Evolutionary conservation across 1,284 basidiomycete genomes (phyloP).

Genomic region (Ceratobasidium theobromae): DNA sequence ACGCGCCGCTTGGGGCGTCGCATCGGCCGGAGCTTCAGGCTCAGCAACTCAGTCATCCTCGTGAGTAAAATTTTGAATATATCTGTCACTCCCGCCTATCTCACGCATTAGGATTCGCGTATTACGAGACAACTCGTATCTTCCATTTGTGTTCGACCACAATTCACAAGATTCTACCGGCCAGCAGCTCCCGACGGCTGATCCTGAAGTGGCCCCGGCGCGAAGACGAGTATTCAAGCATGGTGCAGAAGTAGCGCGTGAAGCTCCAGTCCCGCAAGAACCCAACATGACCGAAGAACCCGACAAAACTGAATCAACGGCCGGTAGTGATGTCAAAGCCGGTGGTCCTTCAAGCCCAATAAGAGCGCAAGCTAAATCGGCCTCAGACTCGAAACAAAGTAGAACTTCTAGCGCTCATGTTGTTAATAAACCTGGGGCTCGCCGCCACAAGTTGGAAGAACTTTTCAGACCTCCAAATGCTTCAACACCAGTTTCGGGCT

Average conservation of each 20-base stretch:
- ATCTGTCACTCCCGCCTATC: not conserved
- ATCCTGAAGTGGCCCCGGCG: not conserved
- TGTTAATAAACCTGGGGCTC: not conserved
- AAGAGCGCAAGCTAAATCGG: not conserved
- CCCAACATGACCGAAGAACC: not conserved
- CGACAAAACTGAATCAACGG: not conserved
- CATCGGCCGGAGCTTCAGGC: not conserved
- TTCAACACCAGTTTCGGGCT: not conserved
- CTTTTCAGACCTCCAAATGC: not conserved
- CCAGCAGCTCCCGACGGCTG: not conserved
- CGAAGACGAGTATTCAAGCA: slow-evolving; percentile 14
- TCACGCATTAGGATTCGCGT: slow-evolving; percentile 12
- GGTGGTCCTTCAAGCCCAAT: not conserved
- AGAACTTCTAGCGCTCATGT: not conserved
- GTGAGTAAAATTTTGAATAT: not conserved
- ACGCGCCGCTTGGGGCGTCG: slow-evolving; percentile 15
- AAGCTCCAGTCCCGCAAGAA: not conserved
- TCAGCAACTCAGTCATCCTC: not conserved
- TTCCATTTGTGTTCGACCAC: slow-evolving; percentile 17
- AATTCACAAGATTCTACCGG: not conserved
- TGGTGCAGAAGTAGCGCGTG: slow-evolving; percentile 13
- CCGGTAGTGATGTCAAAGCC: not conserved
- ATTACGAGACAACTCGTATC: slow-evolving; percentile 16
- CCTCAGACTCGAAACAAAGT: not conserved
- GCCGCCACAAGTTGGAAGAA: slow-evolving; percentile 13